Conservation (phyloP, 1,284 basidiomycete species). For the Sphagnurus paluster region DNA sequence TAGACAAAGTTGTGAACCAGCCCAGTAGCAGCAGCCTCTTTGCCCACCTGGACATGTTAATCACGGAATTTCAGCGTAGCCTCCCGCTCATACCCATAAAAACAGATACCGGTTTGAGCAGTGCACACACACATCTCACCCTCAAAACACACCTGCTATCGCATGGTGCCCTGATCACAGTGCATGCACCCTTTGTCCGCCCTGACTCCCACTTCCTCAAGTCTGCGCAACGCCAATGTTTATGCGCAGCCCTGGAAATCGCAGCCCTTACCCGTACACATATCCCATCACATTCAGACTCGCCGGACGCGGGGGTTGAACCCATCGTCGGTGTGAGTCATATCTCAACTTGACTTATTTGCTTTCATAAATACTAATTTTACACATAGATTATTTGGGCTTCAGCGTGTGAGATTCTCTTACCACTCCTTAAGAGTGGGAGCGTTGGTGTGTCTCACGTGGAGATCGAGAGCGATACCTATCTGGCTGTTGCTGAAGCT, state of each 20-base stretch:
- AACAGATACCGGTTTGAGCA: too few species aligned
- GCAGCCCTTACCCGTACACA: constrained; percentile 1
- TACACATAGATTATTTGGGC: too few species aligned
- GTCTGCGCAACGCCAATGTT: background rate
- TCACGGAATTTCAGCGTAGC: background rate
- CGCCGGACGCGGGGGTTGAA: background rate
- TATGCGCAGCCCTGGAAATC: constrained; percentile 4
- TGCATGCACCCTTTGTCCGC: constrained; percentile 5
- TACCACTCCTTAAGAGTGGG: too few species aligned
- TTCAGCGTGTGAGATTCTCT: too few species aligned
- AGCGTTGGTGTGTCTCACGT: too few species aligned
- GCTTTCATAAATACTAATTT: too few species aligned
- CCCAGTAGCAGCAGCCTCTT: too few species aligned
- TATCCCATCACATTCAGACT: background rate
- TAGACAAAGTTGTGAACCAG: constrained; percentile 4
- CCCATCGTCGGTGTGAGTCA: constrained; percentile 10
- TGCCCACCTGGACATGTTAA: constrained; percentile 7
- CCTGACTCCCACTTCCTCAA: constrained; percentile 1
- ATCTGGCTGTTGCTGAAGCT: too few species aligned
- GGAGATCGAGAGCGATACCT: too few species aligned
- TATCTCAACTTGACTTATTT: too few species aligned
- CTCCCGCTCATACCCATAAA: background rate
- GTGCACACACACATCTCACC: background rate
- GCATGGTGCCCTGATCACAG: constrained; percentile 7
- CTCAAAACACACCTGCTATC: constrained; percentile 10